Percentiles rank a stretch among this genome's conserved stretches.
Evolutionary conservation across 108 stramenopile genomes (phyloP).

Genomic region (Cyclotella sp.): DNA sequence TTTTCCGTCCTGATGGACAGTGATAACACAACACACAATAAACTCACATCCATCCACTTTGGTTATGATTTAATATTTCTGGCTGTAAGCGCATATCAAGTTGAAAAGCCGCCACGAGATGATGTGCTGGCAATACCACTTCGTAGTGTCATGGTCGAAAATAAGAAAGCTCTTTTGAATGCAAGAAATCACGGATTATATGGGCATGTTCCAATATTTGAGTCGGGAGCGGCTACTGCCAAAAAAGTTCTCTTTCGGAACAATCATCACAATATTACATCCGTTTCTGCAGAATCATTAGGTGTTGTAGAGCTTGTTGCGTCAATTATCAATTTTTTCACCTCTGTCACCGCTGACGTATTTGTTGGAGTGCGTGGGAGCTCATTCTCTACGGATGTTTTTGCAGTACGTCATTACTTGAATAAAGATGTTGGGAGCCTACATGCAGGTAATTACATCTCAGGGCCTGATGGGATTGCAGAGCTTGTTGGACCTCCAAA

Average conservation of each 20-base stretch:
- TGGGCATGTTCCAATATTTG: conserved; percentile 58
- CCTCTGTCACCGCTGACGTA: conserved; percentile 55
- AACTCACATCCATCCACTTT: background rate
- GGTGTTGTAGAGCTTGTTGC: conserved; percentile 52
- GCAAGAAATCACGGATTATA: conserved; percentile 22
- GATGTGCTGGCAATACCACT: conserved; percentile 22
- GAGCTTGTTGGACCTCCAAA: conserved; percentile 34
- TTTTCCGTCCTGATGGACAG: conserved; percentile 3
- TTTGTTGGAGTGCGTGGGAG: conserved; percentile 73
- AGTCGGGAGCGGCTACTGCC: conserved; percentile 62
- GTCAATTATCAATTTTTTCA: conserved; percentile 73
- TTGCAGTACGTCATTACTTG: conserved; percentile 69
- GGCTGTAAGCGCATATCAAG: conserved; percentile 30
- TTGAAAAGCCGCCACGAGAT: conserved; percentile 25
- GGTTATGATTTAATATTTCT: conserved; percentile 38
- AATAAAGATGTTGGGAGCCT: conserved; percentile 51
- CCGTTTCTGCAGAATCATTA: conserved; percentile 21
- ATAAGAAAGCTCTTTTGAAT: conserved; percentile 45
- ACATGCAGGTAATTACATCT: conserved; percentile 25
- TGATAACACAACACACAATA: background rate
- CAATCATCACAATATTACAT: conserved; percentile 34
- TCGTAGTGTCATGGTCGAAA: conserved; percentile 48
- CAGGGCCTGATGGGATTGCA: conserved; percentile 33
- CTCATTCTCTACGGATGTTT: conserved; percentile 73
- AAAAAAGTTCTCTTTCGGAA: conserved; percentile 39